Conservation (phyloP, 2,329 filamentous ascomycete genomes). For the Xylariales sp. region DNA sequence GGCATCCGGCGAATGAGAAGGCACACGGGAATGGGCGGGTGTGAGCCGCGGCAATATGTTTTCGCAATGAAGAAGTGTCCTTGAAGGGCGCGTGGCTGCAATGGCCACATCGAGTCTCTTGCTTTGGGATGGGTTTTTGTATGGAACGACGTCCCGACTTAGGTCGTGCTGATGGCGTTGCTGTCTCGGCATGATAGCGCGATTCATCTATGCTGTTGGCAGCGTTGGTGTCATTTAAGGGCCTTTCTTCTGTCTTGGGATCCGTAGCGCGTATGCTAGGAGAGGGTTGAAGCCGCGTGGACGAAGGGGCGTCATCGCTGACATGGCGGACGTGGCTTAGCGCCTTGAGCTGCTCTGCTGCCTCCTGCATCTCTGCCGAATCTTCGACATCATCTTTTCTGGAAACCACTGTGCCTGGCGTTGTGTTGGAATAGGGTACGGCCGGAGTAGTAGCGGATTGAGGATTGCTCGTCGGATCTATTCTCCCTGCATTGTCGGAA, state of each 20-base stretch:
- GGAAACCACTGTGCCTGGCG: conserved; percentile 48
- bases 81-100: conserved; percentile 75
- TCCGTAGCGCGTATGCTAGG: conserved; percentile 46
- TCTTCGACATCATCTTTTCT: conserved; percentile 67
- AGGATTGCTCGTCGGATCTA: conserved; percentile 45
- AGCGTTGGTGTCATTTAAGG: conserved; percentile 56
- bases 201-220: conserved; percentile 57
- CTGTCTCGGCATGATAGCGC: conserved; percentile 50
- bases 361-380: conserved; percentile 76
- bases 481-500: conserved; percentile 42
- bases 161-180: conserved; percentile 52
- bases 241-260: conserved; percentile 56
- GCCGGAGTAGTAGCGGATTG: conserved; percentile 42
- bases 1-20: conserved; percentile 85
- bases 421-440: conserved; percentile 43
- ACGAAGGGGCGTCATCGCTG: conserved; percentile 57
- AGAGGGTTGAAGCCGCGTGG: conserved; percentile 42
- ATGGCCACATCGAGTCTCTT: conserved; percentile 70
- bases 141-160: conserved; percentile 62
- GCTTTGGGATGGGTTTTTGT: conserved; percentile 62
- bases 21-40: conserved; percentile 85
- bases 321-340: conserved; percentile 71
- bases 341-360: conserved; percentile 74
- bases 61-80: conserved; percentile 72
- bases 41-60: conserved; percentile 75